Evolutionary conservation across 768 basidiomycete species (phyloP).

Genomic region (Tricholoma flavovirens): DNA sequence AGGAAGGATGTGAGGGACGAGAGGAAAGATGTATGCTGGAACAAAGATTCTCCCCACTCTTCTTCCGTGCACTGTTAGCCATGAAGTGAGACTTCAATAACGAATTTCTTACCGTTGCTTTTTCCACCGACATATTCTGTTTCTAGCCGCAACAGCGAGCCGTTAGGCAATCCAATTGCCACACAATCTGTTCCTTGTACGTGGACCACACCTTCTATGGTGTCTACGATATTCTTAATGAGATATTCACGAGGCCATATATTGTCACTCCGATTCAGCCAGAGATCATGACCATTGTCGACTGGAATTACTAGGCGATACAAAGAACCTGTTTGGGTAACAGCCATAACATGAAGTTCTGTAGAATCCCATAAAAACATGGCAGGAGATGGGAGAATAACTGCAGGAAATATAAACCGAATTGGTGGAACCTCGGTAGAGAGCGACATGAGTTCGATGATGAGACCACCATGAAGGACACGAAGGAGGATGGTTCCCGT

Average conservation of each 20-base stretch:
- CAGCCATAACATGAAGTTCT: constrained; percentile 65
- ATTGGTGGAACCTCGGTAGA: constrained; percentile 60
- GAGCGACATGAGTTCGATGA: constrained; percentile 74
- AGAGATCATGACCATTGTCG: constrained; percentile 44
- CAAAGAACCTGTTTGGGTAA: constrained; percentile 64
- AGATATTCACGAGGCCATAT: constrained; percentile 66
- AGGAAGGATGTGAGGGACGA: constrained; percentile 64
- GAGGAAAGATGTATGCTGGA: constrained; percentile 62
- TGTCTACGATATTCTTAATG: constrained; percentile 47
- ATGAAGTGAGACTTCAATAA: constrained; percentile 4
- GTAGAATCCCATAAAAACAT: constrained; percentile 49
- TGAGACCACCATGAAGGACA: constrained; percentile 65
- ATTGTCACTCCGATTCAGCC: constrained; percentile 47
- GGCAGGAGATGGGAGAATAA: constrained; percentile 59
- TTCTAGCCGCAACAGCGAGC: constrained; percentile 65
- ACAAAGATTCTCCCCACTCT: constrained; percentile 63
- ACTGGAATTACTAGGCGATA: constrained; percentile 68
- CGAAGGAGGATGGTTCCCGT: constrained; percentile 70
- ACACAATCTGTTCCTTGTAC: constrained; percentile 64
- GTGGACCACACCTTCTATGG: constrained; percentile 46
- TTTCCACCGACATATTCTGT: constrained; percentile 51
- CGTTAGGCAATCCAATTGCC: constrained; percentile 55
- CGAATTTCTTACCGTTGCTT: constrained; percentile 47
- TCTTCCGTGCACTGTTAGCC: constrained; percentile 36
- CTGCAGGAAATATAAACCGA: constrained; percentile 72